These are phyloP conservation scores for Podaxis sp. DNA, from an alignment of 768 basidiomycete genomes.

Conservation along the genomic window DNA sequence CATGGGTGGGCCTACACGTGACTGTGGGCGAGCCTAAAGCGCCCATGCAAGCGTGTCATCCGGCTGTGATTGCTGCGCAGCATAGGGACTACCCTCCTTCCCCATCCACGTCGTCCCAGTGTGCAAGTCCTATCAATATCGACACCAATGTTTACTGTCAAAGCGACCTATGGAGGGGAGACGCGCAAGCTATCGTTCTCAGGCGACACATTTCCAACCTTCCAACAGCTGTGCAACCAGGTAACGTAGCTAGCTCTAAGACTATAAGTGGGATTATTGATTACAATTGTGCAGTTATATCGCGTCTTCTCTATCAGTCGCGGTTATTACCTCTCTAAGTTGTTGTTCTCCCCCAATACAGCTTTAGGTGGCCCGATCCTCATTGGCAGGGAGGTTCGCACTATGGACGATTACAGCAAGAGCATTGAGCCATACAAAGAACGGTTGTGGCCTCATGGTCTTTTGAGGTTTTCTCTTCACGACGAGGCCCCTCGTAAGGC, in stretches of 20 bases:
- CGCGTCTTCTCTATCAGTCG: slow-evolving; percentile 64
- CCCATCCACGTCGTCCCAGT: slow-evolving; percentile 19
- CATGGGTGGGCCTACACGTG: neutral
- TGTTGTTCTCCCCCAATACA: slow-evolving; percentile 67
- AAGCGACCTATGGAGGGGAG: slow-evolving; percentile 70
- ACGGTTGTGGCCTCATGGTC: slow-evolving; percentile 50
- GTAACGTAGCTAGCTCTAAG: slow-evolving; percentile 32
- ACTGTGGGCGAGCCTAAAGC: neutral
- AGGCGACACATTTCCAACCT: slow-evolving; percentile 56
- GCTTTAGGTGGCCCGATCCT: slow-evolving; percentile 51
- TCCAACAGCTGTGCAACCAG: slow-evolving; percentile 56
- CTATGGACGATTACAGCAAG: slow-evolving; percentile 51
- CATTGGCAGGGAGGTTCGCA: slow-evolving; percentile 56
- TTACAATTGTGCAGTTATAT: slow-evolving; percentile 48
- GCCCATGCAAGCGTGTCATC: neutral
- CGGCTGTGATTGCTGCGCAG: slow-evolving; percentile 11
- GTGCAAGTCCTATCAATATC: neutral
- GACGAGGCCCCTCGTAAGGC: slow-evolving; percentile 44
- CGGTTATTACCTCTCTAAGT: slow-evolving; percentile 57
- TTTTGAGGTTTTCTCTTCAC: slow-evolving; percentile 59
- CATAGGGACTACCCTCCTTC: neutral
- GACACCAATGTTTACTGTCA: slow-evolving; percentile 65
- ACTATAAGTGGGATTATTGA: slow-evolving; percentile 1
- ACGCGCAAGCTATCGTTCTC: slow-evolving; percentile 64
- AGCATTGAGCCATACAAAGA: slow-evolving; percentile 45